Base-by-base conservation (phyloP, 192 early-diverging fungal genomes). In the Gigaspora rosea region DNA sequence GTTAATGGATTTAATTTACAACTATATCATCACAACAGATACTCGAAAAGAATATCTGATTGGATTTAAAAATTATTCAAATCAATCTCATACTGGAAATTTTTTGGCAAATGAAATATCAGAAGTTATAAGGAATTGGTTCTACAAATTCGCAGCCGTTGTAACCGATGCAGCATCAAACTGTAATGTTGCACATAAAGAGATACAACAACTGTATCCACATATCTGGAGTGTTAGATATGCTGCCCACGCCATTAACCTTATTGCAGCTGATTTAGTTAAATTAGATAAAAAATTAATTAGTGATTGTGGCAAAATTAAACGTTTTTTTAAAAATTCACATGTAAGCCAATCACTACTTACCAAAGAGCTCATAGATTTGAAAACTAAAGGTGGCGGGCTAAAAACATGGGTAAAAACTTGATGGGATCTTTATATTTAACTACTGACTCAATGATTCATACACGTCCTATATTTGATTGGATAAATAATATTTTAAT, bases 221-320 rank as follows among this genome's bases (percentile, higher is more conserved):
- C 16, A 65, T 18, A 47, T 47, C 16, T 47, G 36, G 16, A 15
- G 15, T 65, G 36, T 65, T 16, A 4, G 12, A 41, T 65, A 7
- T 47, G 16, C 7, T 7, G 35, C 16, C 1, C 15, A 65, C 46
- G 27, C 35, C 8, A 33, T 65, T 18, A 65, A 65, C 15, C 35
- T 46, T 8, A 65, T 65, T 35, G 63, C 15, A 41, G 63, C 36
- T 41, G 35, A 65, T 65, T 18, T 65, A 18, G 35, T 65, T 36
- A 63, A 63, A 63, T 33, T 63, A 33, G 61, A 35, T 18, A 65
- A 65, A n/a, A 35, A 12, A 65, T 41, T 41, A 15, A 65, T 65
- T 41, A 3, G 10, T 16, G 8, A 65, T 65, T 65, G 35, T 65
- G 16, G 3, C 47, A 65, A 18, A 41, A 41, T 41, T 65, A 65